These are phyloP conservation scores for Hepatocystis sp. DNA, from an alignment of 169 alveolate species.

Conservation along the genomic window DNA sequence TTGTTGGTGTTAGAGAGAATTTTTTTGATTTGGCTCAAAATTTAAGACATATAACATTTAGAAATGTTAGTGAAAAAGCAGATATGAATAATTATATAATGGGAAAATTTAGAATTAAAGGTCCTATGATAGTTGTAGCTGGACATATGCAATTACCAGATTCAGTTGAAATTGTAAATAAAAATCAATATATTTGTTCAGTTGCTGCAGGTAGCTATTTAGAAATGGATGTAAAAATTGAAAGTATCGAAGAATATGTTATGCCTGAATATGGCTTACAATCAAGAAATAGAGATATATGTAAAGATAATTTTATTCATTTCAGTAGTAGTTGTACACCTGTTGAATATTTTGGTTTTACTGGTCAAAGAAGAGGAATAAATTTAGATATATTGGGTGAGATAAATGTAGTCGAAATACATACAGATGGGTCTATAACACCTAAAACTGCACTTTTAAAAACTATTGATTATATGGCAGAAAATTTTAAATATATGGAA, in stretches of 20 bases:
- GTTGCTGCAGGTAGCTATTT: constrained; percentile 85
- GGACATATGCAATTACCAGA: constrained; percentile 87
- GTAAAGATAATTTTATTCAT: constrained; percentile 88
- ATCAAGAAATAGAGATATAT: constrained; percentile 87
- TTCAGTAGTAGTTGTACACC: constrained; percentile 87
- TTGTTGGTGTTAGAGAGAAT: constrained; percentile 86
- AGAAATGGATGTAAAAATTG: constrained; percentile 89
- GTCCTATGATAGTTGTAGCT: constrained; percentile 91
- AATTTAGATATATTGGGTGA: constrained; percentile 87
- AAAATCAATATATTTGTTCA: constrained; percentile 87
- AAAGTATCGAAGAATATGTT: constrained; percentile 86
- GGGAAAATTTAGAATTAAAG: constrained; percentile 83
- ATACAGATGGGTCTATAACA: constrained; percentile 90
- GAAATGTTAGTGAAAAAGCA: constrained; percentile 85
- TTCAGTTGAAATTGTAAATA: constrained; percentile 86
- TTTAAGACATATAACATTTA: constrained; percentile 83
- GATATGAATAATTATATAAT: constrained; percentile 84
- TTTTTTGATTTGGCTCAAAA: constrained; percentile 84
- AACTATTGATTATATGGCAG: constrained; percentile 81
- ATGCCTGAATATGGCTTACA: constrained; percentile 90
- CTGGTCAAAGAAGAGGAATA: constrained; percentile 88
- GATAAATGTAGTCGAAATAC: constrained; percentile 88
- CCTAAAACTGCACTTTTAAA: constrained; percentile 87
- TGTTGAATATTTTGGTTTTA: constrained; percentile 85
- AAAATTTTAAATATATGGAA: constrained; percentile 81